Percentiles rank a stretch among this genome's conserved stretches.
Conservation (phyloP, 2,329 filamentous ascomycete genomes). For the Nemania sp. region DNA sequence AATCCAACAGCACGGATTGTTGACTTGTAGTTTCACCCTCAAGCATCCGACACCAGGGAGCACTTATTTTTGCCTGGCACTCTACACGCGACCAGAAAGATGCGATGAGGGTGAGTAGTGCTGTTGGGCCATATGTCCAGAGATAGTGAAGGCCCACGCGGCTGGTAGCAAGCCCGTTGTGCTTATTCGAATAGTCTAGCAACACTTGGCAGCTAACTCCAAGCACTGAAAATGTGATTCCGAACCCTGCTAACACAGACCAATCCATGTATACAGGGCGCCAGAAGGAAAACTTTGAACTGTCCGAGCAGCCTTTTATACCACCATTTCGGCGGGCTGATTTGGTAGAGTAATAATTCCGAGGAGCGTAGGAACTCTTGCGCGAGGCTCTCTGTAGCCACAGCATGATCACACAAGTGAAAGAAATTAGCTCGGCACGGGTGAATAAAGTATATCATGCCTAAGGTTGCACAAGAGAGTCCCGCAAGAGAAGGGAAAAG, state of each 20-base stretch:
- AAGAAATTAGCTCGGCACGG: no score
- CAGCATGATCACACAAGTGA: background rate
- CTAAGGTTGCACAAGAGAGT: no score
- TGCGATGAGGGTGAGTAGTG: slow-evolving; percentile 39
- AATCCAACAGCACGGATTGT: slow-evolving; percentile 12
- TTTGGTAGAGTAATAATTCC: background rate
- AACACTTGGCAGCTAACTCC: background rate
- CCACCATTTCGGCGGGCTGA: background rate
- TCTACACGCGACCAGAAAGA: slow-evolving; percentile 18
- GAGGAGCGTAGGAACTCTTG: background rate
- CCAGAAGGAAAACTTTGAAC: background rate
- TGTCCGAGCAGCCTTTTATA: no score
- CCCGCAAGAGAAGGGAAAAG: background rate
- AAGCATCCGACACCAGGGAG: slow-evolving; percentile 10
- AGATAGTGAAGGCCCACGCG: slow-evolving; percentile 4
- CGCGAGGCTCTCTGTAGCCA: background rate
- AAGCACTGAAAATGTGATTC: background rate
- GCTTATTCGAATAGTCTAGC: slow-evolving; percentile 1
- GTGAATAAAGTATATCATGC: no score
- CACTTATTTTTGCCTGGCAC: slow-evolving; percentile 9
- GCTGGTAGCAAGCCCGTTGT: slow-evolving; percentile 7
- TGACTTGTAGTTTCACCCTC: background rate
- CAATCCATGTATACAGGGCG: background rate
- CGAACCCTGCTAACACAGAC: background rate
- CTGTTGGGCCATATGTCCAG: slow-evolving; percentile 38